Evolutionary conservation across 2,329 filamentous ascomycete species (phyloP), one percentile per base, ranked within the genome.

Genomic region (Colletotrichum agaves): DNA sequence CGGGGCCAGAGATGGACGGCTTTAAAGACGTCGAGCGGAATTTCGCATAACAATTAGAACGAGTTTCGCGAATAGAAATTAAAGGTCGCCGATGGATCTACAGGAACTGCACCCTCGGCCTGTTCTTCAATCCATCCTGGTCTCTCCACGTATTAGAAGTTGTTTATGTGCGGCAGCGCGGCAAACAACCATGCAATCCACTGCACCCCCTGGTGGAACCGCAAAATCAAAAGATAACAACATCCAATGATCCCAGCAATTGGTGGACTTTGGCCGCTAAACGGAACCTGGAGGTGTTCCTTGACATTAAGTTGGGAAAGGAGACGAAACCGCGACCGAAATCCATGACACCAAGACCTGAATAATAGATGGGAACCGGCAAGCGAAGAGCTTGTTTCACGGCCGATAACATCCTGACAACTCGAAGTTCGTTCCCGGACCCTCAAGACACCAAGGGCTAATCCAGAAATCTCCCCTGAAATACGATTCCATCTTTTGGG

Each of bases 81-180:
- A 66, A 56, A 63, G 63, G 44, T 47, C 23, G 50, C 44, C 44
- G 15, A 50, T 50, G 33, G 63, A 66, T 66, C 63, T 41, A 62
- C 63, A 56, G 49, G 43, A 57, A 56, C 33, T 33, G 46, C 13
- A n/a, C 15, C 50, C 44, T 63, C 50, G 35, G 58, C 10, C 52
- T 31, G 39, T 41, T 39, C 47, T 57, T 52, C 56, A 63, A 56
- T 62, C 17, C 44, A 63, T 50, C 13, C 39, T 43, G 49, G 27
- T 21, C 33, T 56, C 58, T 56, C 63, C 63, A 66, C 58, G 37
- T 43, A 43, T 43, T 46, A 43, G 50, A 35, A 10, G 17, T 49
- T 35, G 56, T 62, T 21, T 56, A 62, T 33, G 15, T 62, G 63
- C 31, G 58, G 58, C 63, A 57, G 4, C n/a, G 35, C 19, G 13